These are phyloP conservation scores for Paspalum vaginatum DNA, from an alignment of 176 grass and related monocot genomes.

Conservation along the genomic window DNA sequence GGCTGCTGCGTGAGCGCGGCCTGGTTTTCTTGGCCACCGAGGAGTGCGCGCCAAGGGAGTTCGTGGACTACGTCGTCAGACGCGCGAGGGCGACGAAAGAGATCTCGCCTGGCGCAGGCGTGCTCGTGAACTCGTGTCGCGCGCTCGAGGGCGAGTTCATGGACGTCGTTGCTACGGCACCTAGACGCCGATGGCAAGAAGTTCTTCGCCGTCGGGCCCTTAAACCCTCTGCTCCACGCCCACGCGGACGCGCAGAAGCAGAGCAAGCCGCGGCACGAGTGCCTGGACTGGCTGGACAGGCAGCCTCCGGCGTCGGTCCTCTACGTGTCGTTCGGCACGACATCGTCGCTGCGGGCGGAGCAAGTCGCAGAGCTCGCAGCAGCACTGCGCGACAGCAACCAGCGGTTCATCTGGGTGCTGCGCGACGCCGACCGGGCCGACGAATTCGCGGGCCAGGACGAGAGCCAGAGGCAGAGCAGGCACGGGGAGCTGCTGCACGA, in stretches of 20 bases:
- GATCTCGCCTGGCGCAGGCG: not conserved
- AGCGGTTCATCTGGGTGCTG: constrained; percentile 72
- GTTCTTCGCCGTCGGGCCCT: constrained; percentile 51
- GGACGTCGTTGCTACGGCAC: constrained; percentile 13
- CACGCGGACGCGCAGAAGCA: not conserved
- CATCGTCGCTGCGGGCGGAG: constrained; percentile 39
- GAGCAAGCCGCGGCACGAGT: constrained; percentile 36
- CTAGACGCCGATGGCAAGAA: constrained; percentile 28
- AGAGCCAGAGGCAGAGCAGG: not conserved
- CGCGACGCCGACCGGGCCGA: constrained; percentile 53
- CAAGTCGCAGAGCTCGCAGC: constrained; percentile 52
- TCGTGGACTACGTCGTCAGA: not conserved
- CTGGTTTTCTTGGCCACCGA: constrained; percentile 17
- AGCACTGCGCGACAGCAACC: constrained; percentile 46
- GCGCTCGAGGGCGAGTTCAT: constrained; percentile 61
- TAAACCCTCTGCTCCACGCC: constrained; percentile 14
- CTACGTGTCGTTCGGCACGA: constrained; percentile 68
- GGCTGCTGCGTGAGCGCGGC: constrained; percentile 14
- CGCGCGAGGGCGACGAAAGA: not conserved
- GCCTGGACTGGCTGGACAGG: constrained; percentile 68
- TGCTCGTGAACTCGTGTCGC: constrained; percentile 43
- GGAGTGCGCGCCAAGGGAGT: constrained; percentile 8
- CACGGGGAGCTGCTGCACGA: constrained; percentile 31
- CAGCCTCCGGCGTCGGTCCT: constrained; percentile 57
- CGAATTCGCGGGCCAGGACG: constrained; percentile 14